Percentiles rank a stretch among this genome's conserved stretches.
Evolutionary conservation across 257 asterid species (phyloP).

Genomic region (Marsdenia floribunda): DNA sequence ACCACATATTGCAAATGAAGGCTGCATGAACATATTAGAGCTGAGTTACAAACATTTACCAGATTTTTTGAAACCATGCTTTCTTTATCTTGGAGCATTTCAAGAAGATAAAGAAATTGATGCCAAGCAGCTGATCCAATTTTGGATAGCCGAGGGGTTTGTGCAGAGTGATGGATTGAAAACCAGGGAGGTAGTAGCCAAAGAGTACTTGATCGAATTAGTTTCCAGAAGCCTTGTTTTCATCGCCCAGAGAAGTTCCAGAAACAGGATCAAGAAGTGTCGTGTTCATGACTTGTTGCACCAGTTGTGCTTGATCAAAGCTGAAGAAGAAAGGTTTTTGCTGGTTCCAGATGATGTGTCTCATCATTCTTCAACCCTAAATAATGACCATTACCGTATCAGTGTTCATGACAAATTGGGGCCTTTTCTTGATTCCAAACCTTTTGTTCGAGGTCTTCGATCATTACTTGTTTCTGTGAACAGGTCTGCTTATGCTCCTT

Average conservation of each 20-base stretch:
- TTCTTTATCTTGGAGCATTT: constrained; percentile 19
- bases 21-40: constrained; percentile 9
- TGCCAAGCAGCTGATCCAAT: background rate
- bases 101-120: constrained; percentile 5
- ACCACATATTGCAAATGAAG: background rate
- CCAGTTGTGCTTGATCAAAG: constrained; percentile 9
- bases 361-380: background rate
- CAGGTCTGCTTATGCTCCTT: background rate
- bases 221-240: constrained; percentile 1
- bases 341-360: background rate
- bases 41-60: constrained; percentile 12
- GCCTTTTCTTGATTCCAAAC: background rate
- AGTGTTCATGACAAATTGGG: background rate
- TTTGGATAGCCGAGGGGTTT: constrained; percentile 20
- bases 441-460: background rate
- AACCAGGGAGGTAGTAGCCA: constrained; percentile 3
- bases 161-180: background rate
- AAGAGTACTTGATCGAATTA: constrained; percentile 14
- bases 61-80: constrained; percentile 11
- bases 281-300: constrained; percentile 14
- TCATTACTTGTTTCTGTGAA: background rate
- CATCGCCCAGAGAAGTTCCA: background rate
- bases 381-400: background rate
- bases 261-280: constrained; percentile 10
- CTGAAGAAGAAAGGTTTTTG: constrained; percentile 4